Evolutionary conservation across 1,139 yeast genomes (phyloP).

Genomic region (Yamadazyma jaroonii): DNA sequence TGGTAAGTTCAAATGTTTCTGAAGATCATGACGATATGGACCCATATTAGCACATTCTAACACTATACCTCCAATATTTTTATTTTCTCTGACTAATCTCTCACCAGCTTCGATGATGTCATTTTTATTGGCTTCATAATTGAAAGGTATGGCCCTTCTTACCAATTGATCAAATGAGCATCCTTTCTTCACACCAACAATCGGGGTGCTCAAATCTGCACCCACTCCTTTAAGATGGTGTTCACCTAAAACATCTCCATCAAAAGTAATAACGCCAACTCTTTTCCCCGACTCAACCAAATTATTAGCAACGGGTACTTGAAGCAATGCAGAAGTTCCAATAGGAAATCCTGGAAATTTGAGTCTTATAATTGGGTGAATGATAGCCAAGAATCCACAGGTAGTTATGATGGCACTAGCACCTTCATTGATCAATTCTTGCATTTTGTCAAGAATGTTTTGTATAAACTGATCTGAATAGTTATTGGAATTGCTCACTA

Average conservation of each 20-base stretch:
- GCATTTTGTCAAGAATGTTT: slow-evolving; percentile 13
- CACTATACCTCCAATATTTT: slow-evolving; percentile 21
- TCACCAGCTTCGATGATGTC: slow-evolving; percentile 13
- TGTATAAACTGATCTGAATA: slow-evolving; percentile 16
- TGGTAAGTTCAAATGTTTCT: slow-evolving; percentile 12
- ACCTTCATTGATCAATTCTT: slow-evolving; percentile 15
- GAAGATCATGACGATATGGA: slow-evolving; percentile 20
- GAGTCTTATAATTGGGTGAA: slow-evolving; percentile 19
- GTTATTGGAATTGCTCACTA: slow-evolving; percentile 13
- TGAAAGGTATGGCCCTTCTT: slow-evolving; percentile 18
- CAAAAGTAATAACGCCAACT: slow-evolving; percentile 27
- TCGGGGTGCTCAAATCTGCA: slow-evolving; percentile 15
- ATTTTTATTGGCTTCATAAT: slow-evolving; percentile 15
- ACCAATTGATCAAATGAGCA: slow-evolving; percentile 18
- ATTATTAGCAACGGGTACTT: slow-evolving; percentile 21
- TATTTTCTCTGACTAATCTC: slow-evolving; percentile 13
- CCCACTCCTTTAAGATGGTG: slow-evolving; percentile 26
- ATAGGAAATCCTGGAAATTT: slow-evolving; percentile 21
- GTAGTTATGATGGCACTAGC: slow-evolving; percentile 20
- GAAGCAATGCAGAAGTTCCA: slow-evolving; percentile 26
- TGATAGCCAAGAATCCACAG: slow-evolving; percentile 23
- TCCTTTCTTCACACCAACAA: slow-evolving; percentile 17
- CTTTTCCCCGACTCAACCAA: slow-evolving; percentile 17
- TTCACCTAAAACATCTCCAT: slow-evolving; percentile 18
- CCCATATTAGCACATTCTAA: slow-evolving; percentile 28